Base-by-base conservation (phyloP, 2,329 filamentous ascomycete species). In the Aspergillus tanneri region DNA sequence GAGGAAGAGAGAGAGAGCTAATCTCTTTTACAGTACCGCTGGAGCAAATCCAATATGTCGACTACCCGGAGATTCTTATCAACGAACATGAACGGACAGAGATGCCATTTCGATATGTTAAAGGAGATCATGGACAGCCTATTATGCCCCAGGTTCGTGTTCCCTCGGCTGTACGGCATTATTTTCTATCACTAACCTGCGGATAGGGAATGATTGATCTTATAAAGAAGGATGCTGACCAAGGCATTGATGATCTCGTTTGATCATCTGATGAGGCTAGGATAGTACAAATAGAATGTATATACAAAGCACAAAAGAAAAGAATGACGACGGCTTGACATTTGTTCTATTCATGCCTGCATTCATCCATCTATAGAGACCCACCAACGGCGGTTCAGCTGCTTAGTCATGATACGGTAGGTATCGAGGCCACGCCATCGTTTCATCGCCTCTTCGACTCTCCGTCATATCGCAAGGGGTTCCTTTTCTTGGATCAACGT, bases 31-130 rank as follows among this genome's bases (percentile, higher is more conserved):
- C 36, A 96, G 90, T 86, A 28, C 80, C 87, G 0, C 76, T 99
- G 38, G 83, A 87, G 47, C 77, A 90, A 56, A 86, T 99, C 25
- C 78, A 84, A 2, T 96, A 93, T 65, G 70, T 93, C 25, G 91
- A 97, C 67, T 85, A 88, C 63, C 93, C 93, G 0, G 92, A 97
- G 65, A 81, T 99, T 64, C 85, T 85, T 64, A 86, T 97, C 68
- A 89, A 88, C 68, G 85, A 93, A 66, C 86, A 95, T 64, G 93
- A 99, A 73, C 93, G 88, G 68, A 96, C 91, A 0, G 81, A 96
- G 70, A 97, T 99, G 93, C 93, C 93, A 1, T 99, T 99, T 72
- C 88, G 93, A 58, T 99, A 99, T 66, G 91, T 99, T 42, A 86
- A 82, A 65, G 85, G 80, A 43, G 74, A 81, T 9, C 76, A 88